phyloP scores from a whole-genome alignment of 2,329 filamentous ascomycete genomes.

The Talaromyces sp. region DNA sequence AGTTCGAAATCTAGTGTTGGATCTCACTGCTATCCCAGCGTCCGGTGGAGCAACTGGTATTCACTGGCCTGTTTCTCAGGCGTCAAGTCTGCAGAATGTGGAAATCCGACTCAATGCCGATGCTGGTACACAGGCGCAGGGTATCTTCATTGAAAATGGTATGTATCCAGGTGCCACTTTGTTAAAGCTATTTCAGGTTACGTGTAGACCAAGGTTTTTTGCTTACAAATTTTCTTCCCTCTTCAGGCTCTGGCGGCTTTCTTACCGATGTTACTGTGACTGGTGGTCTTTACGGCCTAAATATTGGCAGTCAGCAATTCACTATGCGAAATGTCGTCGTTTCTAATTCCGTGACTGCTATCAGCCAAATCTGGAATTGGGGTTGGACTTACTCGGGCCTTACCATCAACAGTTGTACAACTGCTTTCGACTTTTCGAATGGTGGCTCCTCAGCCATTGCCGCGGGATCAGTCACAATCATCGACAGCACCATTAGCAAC shows the following conservation, averaged over 20 bases:
- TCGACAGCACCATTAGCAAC: constrained; percentile 53
- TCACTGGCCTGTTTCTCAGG: constrained; percentile 53
- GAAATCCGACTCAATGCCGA: constrained; percentile 52
- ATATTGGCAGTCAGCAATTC: constrained; percentile 61
- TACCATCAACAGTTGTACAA: constrained; percentile 48
- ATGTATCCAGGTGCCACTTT: constrained; percentile 4
- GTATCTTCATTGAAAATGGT: constrained; percentile 57
- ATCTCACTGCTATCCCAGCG: constrained; percentile 43
- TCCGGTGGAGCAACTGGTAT: constrained; percentile 34
- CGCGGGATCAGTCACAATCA: constrained; percentile 52
- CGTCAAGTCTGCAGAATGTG: constrained; percentile 59
- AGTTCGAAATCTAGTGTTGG: constrained; percentile 61
- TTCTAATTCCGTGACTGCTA: constrained; percentile 48
- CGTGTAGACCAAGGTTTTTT: too few relatives aligned
- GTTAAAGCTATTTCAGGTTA: background rate
- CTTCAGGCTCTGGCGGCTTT: constrained; percentile 51
- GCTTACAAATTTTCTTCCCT: background rate
- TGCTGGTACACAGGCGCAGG: constrained; percentile 48
- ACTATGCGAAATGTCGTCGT: constrained; percentile 55
- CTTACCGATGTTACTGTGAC: constrained; percentile 56
- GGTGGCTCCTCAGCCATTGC: constrained; percentile 39
- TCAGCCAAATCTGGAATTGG: constrained; percentile 57
- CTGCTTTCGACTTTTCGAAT: constrained; percentile 48
- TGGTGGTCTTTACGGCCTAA: constrained; percentile 56
- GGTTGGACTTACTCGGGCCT: constrained; percentile 53